Percentiles rank a stretch among this genome's conserved stretches.
Conservation (phyloP, 2,329 filamentous ascomycete species). For the Meredithiella fracta region DNA sequence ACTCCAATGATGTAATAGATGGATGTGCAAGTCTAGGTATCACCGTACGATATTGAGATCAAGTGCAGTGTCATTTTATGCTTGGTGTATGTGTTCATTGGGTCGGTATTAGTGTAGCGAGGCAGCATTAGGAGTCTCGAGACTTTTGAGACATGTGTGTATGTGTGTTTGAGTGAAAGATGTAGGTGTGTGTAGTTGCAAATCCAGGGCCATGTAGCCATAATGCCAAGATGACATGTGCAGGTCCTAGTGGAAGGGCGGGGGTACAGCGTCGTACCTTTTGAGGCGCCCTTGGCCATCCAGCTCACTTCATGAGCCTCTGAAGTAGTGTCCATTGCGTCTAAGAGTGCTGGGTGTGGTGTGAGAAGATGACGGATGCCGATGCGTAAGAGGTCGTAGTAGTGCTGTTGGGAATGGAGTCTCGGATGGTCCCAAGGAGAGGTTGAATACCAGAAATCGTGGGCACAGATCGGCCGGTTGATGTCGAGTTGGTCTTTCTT, state of each 20-base stretch:
- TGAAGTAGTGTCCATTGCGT: constrained; percentile 59
- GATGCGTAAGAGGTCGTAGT: background rate
- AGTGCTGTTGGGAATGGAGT: background rate
- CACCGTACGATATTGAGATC: no score
- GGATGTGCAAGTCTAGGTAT: background rate
- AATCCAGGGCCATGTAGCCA: background rate
- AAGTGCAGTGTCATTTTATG: no score
- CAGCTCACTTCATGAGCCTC: constrained; percentile 69
- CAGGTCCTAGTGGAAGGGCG: background rate
- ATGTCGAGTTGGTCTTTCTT: no score
- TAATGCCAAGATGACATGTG: background rate
- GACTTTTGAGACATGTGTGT: background rate
- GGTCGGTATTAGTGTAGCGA: no score
- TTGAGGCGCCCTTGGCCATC: constrained; percentile 67
- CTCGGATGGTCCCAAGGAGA: background rate
- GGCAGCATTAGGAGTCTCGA: no score
- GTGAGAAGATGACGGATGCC: background rate
- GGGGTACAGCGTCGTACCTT: constrained; percentile 41
- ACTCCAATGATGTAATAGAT: background rate
- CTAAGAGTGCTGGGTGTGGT: background rate
- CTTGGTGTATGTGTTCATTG: no score
- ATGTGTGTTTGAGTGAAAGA: background rate
- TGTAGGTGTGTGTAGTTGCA: background rate
- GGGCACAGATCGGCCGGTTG: no score
- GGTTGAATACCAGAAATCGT: background rate